Evolutionary conservation across 2,329 filamentous ascomycete species (phyloP).

Genomic region (Chrysosporium keratinophilum): DNA sequence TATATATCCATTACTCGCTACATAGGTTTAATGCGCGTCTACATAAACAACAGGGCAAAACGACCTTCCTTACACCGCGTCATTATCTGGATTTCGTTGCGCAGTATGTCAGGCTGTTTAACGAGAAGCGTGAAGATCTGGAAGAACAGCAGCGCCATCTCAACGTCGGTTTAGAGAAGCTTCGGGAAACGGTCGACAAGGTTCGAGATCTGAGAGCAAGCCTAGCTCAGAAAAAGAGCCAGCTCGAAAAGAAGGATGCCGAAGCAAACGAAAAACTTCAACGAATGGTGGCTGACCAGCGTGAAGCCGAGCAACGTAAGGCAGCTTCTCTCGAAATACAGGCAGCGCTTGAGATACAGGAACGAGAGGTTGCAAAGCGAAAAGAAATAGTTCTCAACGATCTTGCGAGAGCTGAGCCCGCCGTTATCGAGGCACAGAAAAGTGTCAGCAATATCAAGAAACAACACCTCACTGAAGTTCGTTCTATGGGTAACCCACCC

Average conservation of each 20-base stretch:
- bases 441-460: conserved; percentile 98
- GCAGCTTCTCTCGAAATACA: conserved; percentile 81
- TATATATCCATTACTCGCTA: conserved; percentile 93
- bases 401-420: conserved; percentile 82
- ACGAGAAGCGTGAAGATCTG: conserved; percentile 94
- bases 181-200: conserved; percentile 93
- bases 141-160: conserved; percentile 98
- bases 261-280: conserved; percentile 97
- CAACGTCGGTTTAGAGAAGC: conserved; percentile 94
- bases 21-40: conserved; percentile 81
- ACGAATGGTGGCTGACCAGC: conserved; percentile 92
- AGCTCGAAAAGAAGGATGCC: conserved; percentile 84
- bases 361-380: conserved; percentile 72
- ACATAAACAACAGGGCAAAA: conserved; percentile 80
- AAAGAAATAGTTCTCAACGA: conserved; percentile 78
- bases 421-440: conserved; percentile 82
- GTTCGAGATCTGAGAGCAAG: conserved; percentile 84
- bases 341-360: conserved; percentile 74
- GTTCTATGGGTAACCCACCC: conserved; percentile 91
- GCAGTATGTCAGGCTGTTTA: conserved; percentile 94
- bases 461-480: conserved; percentile 92
- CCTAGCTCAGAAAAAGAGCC: conserved; percentile 85
- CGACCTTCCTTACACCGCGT: conserved; percentile 86
- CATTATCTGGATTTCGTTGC: conserved; percentile 98
- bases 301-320: conserved; percentile 86